Evolutionary conservation across 345 rosid genomes (phyloP).

Genomic region (Erysimum cheiranthoides): DNA sequence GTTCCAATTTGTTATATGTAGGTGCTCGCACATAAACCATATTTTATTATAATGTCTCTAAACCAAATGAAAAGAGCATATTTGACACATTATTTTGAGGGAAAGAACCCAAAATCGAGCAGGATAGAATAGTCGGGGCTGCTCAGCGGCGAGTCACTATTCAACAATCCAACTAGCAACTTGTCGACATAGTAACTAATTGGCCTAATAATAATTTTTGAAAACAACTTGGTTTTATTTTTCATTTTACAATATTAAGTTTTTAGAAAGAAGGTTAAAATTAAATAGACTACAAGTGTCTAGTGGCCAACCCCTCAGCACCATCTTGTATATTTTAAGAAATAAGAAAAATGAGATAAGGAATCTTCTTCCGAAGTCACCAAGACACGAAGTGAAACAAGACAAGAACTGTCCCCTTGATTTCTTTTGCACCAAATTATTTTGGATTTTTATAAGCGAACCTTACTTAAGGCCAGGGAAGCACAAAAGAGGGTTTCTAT

Average conservation of each 20-base stretch:
- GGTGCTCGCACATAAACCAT: neutral
- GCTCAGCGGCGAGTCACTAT: neutral
- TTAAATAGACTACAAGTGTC: slow-evolving; percentile 9
- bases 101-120: neutral
- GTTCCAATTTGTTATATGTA: neutral
- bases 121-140: neutral
- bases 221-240: neutral
- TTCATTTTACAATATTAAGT: neutral
- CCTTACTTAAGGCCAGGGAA: slow-evolving; percentile 27
- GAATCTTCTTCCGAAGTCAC: slow-evolving; percentile 29
- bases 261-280: neutral
- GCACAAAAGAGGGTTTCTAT: neutral
- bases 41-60: neutral
- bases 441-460: neutral
- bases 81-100: neutral
- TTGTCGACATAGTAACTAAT: slow-evolving; percentile 6
- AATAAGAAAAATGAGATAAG: neutral
- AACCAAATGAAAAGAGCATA: neutral
- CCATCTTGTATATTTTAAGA: slow-evolving; percentile 20
- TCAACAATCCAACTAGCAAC: neutral
- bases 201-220: neutral
- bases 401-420: slow-evolving; percentile 41
- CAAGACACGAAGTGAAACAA: slow-evolving; percentile 34
- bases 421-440: slow-evolving; percentile 9
- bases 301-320: slow-evolving; percentile 39